phyloP scores from a whole-genome alignment of 2,329 filamentous ascomycete genomes.

The Epichloe sylvatica region DNA sequence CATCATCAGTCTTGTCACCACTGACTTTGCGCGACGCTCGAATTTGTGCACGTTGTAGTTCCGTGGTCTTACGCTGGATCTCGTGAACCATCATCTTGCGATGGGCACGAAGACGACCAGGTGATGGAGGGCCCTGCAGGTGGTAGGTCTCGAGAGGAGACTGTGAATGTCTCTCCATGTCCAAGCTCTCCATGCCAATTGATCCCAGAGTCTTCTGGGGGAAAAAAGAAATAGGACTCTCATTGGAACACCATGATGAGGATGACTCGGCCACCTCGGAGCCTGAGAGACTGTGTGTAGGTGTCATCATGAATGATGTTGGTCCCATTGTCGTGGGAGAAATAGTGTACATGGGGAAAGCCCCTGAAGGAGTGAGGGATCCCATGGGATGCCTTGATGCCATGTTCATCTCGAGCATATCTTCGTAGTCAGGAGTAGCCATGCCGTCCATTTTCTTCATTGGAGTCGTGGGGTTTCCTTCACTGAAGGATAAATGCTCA shows the following conservation, averaged over 20 bases:
- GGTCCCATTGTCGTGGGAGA: slow-evolving; percentile 20
- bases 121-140: slow-evolving; percentile 19
- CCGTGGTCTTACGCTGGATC: slow-evolving; percentile 29
- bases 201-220: slow-evolving; percentile 18
- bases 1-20: slow-evolving; percentile 14
- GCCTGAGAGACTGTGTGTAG: slow-evolving; percentile 25
- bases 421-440: slow-evolving; percentile 23
- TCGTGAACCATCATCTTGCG: slow-evolving; percentile 28
- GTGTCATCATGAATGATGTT: slow-evolving; percentile 26
- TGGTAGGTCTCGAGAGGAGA: slow-evolving; percentile 20
- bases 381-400: slow-evolving; percentile 20
- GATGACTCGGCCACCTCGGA: slow-evolving; percentile 25
- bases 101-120: slow-evolving; percentile 21
- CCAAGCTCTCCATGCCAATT: slow-evolving; percentile 19
- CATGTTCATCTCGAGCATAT: slow-evolving; percentile 25
- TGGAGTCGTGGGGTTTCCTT: slow-evolving; percentile 22
- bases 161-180: slow-evolving; percentile 23
- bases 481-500: slow-evolving; percentile 19
- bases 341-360: slow-evolving; percentile 22
- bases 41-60: slow-evolving; percentile 29
- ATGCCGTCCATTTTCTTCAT: slow-evolving; percentile 23
- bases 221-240: slow-evolving; percentile 27
- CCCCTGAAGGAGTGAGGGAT: slow-evolving; percentile 23
- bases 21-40: slow-evolving; percentile 17
- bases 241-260: slow-evolving; percentile 26